A percentile compares a stretch with the other conserved stretches of the same genome.
These are phyloP conservation scores for Dactylonectria macrodidyma DNA, from an alignment of 2,329 filamentous ascomycete species.

Conservation along the genomic window DNA sequence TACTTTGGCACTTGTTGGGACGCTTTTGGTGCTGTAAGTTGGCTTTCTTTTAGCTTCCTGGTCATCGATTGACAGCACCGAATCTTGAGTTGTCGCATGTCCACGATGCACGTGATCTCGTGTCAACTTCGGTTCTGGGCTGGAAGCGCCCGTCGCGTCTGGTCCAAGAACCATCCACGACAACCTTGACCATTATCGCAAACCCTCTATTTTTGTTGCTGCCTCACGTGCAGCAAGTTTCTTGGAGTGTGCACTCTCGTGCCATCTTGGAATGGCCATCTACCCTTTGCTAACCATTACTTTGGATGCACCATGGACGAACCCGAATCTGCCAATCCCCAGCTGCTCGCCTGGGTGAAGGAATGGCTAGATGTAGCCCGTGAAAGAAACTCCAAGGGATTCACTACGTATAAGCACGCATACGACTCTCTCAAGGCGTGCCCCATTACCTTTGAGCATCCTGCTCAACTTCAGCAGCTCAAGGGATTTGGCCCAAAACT, in stretches of 20 bases:
- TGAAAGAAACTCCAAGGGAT: slow-evolving; percentile 78
- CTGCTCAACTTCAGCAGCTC: slow-evolving; percentile 80
- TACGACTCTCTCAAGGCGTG: slow-evolving; percentile 84
- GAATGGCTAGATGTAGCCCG: slow-evolving; percentile 82
- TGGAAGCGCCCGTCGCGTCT: slow-evolving; percentile 12
- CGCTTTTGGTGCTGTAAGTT: neutral
- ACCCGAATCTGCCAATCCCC: slow-evolving; percentile 75
- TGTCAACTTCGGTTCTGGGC: slow-evolving; percentile 30
- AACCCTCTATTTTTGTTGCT: neutral
- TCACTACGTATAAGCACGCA: slow-evolving; percentile 81
- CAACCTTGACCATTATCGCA: neutral
- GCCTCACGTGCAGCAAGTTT: neutral
- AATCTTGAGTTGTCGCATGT: neutral
- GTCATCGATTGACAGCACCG: too few relatives aligned
- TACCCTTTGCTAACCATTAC: slow-evolving; percentile 4
- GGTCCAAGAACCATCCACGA: neutral
- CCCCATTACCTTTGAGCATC: slow-evolving; percentile 79
- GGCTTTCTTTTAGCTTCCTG: neutral
- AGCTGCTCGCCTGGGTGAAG: slow-evolving; percentile 81
- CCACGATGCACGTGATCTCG: slow-evolving; percentile 38
- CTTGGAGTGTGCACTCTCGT: slow-evolving; percentile 6
- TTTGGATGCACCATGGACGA: slow-evolving; percentile 48
- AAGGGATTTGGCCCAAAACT: slow-evolving; percentile 81
- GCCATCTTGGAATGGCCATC: slow-evolving; percentile 4
- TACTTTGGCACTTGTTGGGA: neutral